These are phyloP conservation scores for Acorus calamus DNA, from an alignment of 106 monocot species.

Conservation along the genomic window DNA sequence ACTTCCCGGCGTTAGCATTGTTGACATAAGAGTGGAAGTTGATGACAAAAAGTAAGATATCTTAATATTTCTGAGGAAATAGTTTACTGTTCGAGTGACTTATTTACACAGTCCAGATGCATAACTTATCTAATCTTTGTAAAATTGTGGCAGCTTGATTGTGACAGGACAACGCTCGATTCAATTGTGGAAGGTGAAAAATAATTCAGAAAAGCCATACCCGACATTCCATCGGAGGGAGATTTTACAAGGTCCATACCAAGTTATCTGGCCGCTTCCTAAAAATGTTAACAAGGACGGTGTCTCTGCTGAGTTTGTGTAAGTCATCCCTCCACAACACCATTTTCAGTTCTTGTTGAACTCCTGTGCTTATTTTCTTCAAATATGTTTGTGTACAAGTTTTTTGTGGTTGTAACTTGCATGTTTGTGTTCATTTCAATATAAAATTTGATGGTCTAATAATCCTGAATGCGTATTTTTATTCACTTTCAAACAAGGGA, in stretches of 20 bases:
- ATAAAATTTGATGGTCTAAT: no score
- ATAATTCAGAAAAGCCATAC: constrained; percentile 1
- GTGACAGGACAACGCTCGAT: constrained; percentile 29
- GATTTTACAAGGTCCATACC: constrained; percentile 49
- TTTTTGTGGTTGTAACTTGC: no score
- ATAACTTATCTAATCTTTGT: background rate
- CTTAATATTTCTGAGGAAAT: background rate
- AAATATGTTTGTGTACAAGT: no score
- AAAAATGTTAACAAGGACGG: constrained; percentile 37
- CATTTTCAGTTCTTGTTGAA: background rate
- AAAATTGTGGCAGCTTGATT: constrained; percentile 27
- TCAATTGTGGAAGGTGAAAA: constrained; percentile 1
- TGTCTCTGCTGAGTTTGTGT: constrained; percentile 48
- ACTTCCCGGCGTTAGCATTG: constrained; percentile 39
- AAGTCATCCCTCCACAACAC: constrained; percentile 8
- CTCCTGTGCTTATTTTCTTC: background rate
- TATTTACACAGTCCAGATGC: background rate
- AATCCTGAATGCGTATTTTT: no score
- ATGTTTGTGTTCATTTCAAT: no score
- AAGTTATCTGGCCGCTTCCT: constrained; percentile 48
- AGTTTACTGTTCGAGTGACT: no score
- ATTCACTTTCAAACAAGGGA: no score
- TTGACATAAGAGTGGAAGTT: constrained; percentile 44
- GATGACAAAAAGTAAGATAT: constrained; percentile 37
- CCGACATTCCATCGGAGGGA: constrained; percentile 25